These are phyloP conservation scores for Plectosphaerella cucumerina DNA, from an alignment of 2,329 filamentous ascomycete genomes.

Conservation along the genomic window DNA sequence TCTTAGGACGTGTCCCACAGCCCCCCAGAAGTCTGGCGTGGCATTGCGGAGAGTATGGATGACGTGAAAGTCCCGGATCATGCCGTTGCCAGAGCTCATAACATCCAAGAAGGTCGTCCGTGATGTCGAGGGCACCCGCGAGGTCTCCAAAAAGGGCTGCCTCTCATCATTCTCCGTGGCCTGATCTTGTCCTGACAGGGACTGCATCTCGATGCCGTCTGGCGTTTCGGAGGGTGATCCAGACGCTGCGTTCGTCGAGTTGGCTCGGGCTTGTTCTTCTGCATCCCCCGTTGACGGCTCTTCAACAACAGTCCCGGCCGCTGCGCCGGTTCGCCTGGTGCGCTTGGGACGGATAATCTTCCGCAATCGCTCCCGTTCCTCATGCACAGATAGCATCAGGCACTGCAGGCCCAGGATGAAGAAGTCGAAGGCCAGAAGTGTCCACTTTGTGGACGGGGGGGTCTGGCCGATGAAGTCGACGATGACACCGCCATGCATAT, in stretches of 20 bases:
- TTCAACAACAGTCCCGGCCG: too few relatives aligned
- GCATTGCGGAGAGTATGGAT: constrained; percentile 44
- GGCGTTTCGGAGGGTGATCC: neutral
- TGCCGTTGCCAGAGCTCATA: constrained; percentile 50
- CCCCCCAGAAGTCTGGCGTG: constrained; percentile 39
- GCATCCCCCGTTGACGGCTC: too few relatives aligned
- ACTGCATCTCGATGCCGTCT: constrained; percentile 42
- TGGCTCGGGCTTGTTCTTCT: too few relatives aligned
- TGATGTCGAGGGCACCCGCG: constrained; percentile 11
- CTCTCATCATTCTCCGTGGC: constrained; percentile 21
- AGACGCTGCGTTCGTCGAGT: too few relatives aligned
- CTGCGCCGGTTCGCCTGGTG: neutral
- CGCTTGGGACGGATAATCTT: constrained; percentile 22
- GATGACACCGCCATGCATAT: constrained; percentile 63
- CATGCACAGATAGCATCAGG: constrained; percentile 60
- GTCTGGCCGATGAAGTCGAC: constrained; percentile 66
- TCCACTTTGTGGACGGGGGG: constrained; percentile 52
- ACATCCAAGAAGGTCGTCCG: constrained; percentile 36
- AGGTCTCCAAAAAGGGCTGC: constrained; percentile 13
- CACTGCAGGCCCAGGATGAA: constrained; percentile 55
- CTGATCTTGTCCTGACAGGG: constrained; percentile 22
- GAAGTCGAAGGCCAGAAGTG: constrained; percentile 52
- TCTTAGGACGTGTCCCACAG: constrained; percentile 47
- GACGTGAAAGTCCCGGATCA: constrained; percentile 51
- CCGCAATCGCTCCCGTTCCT: constrained; percentile 54